Evolutionary conservation across 2,329 filamentous ascomycete genomes (phyloP).

Genomic region (Sclerotinia glacialis): DNA sequence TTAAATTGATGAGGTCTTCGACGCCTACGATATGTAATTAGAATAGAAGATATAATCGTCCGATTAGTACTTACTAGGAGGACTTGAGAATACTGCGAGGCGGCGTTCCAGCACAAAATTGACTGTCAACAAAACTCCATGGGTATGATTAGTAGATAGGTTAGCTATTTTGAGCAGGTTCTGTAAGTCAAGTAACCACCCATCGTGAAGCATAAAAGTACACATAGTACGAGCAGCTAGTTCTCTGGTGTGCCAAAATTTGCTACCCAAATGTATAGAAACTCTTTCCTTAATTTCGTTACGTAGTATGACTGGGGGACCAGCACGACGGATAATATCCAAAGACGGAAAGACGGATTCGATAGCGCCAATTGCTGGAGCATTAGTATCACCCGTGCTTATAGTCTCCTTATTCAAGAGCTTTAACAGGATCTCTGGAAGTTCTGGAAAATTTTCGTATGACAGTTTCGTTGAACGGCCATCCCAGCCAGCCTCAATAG

Average conservation of each 20-base stretch:
- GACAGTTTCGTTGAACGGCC: conserved; percentile 63
- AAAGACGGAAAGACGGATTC: conserved; percentile 80
- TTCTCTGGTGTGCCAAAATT: conserved; percentile 77
- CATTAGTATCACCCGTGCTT: conserved; percentile 13
- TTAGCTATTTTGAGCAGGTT: conserved; percentile 31
- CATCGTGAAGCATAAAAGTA: conserved; percentile 55
- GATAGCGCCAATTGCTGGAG: conserved; percentile 45
- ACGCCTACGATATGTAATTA: conserved; percentile 6
- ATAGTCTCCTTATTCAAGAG: conserved; percentile 49
- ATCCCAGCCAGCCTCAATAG: conserved; percentile 61
- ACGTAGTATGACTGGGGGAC: conserved; percentile 57
- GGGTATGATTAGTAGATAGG: conserved; percentile 51
- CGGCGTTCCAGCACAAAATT: conserved; percentile 57
- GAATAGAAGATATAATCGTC: background rate
- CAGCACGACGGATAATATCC: conserved; percentile 73
- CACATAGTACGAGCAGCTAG: conserved; percentile 73
- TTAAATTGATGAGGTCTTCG: conserved; percentile 10
- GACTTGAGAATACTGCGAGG: conserved; percentile 45
- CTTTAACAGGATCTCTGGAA: conserved; percentile 61
- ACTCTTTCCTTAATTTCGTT: conserved; percentile 58
- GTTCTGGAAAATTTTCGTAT: conserved; percentile 64
- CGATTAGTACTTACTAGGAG: conserved; percentile 43
- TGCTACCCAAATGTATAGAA: conserved; percentile 61
- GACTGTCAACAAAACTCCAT: conserved; percentile 56
- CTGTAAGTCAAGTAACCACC: conserved; percentile 48